phyloP scores from a whole-genome alignment of 495 filamentous ascomycete species.

The Hyaloscypha finlandica region DNA sequence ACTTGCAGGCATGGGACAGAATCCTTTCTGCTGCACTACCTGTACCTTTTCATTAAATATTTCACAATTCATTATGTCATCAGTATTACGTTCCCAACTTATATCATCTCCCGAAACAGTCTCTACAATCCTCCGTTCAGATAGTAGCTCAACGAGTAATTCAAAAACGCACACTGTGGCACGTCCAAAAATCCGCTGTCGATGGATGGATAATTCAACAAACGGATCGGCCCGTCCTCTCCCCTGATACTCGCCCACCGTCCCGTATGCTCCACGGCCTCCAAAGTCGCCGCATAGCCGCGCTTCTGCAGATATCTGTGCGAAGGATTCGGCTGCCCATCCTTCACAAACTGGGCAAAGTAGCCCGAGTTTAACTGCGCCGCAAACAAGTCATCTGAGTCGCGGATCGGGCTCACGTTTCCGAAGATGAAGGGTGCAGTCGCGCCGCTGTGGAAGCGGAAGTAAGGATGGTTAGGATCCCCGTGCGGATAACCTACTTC shows the following conservation, averaged over 20 bases:
- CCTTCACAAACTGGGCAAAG: conserved; percentile 38
- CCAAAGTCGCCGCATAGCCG: conserved; percentile 35
- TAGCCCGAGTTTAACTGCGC: conserved; percentile 36
- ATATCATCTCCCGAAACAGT: neutral
- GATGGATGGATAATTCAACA: conserved; percentile 38
- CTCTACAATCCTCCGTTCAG: conserved; percentile 13
- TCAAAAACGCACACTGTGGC: conserved; percentile 42
- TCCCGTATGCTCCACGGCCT: conserved; percentile 32
- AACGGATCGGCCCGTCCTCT: conserved; percentile 36
- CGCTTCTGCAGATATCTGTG: conserved; percentile 35
- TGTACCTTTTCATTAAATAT: too few relatives aligned
- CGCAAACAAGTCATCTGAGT: conserved; percentile 31
- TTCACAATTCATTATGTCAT: too few relatives aligned
- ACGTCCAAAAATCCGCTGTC: conserved; percentile 37
- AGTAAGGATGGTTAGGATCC: conserved; percentile 39
- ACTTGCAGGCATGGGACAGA: too few relatives aligned
- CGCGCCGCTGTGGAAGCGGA: conserved; percentile 34
- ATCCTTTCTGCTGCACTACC: too few relatives aligned
- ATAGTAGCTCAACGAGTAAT: conserved; percentile 37
- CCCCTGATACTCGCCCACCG: conserved; percentile 28
- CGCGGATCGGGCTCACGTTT: conserved; percentile 28
- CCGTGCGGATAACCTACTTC: conserved; percentile 37
- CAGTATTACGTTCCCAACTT: too few relatives aligned
- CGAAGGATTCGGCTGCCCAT: conserved; percentile 37
- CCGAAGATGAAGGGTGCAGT: conserved; percentile 39